Evolutionary conservation across 495 filamentous ascomycete species (phyloP), one percentile per base, ranked within the genome.

Genomic region (Penicillium steckii): DNA sequence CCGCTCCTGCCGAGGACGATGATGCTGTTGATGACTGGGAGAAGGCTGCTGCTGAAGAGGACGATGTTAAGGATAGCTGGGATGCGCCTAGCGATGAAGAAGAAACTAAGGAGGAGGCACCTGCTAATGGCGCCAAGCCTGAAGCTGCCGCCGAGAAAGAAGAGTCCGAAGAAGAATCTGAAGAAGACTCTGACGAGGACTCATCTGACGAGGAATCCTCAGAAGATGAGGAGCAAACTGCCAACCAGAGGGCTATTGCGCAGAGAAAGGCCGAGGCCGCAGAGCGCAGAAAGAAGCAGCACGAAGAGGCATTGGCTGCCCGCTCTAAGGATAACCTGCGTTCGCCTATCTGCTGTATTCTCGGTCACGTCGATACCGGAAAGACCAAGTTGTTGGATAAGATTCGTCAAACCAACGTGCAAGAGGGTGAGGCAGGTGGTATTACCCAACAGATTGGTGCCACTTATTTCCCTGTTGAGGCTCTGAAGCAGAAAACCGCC

Each of bases 381-480:
- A 99, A 99, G 79, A 99, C 95, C 17, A 99, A 99, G 76, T 76
- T 99, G 50, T 79, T 99, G 46, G 95, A 99, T 78, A 97, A 97
- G 78, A 93, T 99, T 65, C 88, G 95, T 54, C 92, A 96, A 72
- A 99, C 95, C 44, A 97, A 97, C 65, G 95, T 99, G 22, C 95
- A 99, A 68, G 95, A 97, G 72, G 95, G 95, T 53, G 95, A 99
- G 85, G 95, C 95, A 32, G 95, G 95, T 75, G 95, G 95, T 87
- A 99, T 99, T 62, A 99, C 95, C 13, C 95, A 99, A 74, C 95
- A 99, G 73, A 99, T 99, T 67, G 95, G 95, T 84, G 95, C 95
- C 38, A 99, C 95, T 13, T 99, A 97, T 74, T 99, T 99, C 83
- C 95, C 95, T 17, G 90, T 93, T 48, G 94, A 97, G 47, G 89